A percentile compares a stretch with the other conserved stretches of the same genome.
These are phyloP conservation scores for Digitaria exilis DNA, from an alignment of 202 grass and related monocot species.

Conservation along the genomic window DNA sequence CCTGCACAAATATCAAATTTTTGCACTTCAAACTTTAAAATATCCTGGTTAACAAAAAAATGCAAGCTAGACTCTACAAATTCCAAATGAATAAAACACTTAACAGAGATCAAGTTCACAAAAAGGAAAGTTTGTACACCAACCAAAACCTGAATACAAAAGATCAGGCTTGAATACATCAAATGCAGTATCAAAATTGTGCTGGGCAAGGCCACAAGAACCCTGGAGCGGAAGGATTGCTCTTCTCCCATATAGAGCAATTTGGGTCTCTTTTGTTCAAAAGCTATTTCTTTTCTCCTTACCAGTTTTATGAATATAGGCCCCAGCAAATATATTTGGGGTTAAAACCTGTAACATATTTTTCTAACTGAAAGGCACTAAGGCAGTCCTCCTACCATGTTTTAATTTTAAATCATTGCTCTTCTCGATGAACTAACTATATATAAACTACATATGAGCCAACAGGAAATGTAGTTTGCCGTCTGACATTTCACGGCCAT, in stretches of 20 bases:
- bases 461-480: neutral
- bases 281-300: neutral
- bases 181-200: neutral
- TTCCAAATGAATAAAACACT: neutral
- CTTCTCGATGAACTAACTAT: neutral
- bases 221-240: neutral
- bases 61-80: neutral
- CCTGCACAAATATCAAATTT: constrained; percentile 44
- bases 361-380: neutral
- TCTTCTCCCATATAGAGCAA: neutral
- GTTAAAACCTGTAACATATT: neutral
- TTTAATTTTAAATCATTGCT: neutral
- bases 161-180: neutral
- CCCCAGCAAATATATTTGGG: neutral
- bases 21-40: neutral
- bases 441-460: neutral
- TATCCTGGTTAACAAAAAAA: constrained; percentile 12
- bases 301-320: neutral
- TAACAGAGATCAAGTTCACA: neutral
- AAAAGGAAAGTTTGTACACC: neutral
- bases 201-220: neutral
- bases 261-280: neutral
- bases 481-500: neutral
- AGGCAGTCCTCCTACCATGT: neutral
- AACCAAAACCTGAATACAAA: neutral